phyloP scores from a whole-genome alignment of 1,139 yeast genomes.

The Saccharomycopsis hybrid region DNA sequence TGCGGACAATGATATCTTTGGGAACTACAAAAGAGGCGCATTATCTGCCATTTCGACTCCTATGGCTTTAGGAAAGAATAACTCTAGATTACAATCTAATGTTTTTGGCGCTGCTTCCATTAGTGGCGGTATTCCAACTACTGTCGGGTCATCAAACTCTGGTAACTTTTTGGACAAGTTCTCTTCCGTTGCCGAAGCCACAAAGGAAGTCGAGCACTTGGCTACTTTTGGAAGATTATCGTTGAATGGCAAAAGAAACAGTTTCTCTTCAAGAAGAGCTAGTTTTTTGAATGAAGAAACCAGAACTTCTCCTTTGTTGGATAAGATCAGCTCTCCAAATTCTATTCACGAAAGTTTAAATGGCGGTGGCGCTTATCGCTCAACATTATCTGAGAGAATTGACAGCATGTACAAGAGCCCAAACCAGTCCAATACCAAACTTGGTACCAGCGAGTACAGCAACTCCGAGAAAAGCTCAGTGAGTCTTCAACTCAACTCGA shows the following conservation, averaged over 20 bases:
- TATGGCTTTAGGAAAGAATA: conserved; percentile 21
- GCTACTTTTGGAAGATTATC: conserved; percentile 29
- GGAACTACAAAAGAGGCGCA: conserved; percentile 41
- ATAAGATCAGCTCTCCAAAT: conserved; percentile 34
- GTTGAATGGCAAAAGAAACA: conserved; percentile 27
- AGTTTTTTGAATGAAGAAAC: conserved; percentile 36
- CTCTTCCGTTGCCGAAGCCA: conserved; percentile 71
- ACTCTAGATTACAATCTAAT: conserved; percentile 28
- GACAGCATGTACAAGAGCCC: conserved; percentile 53
- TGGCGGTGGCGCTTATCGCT: conserved; percentile 31
- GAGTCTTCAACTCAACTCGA: conserved; percentile 5
- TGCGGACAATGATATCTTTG: conserved; percentile 41
- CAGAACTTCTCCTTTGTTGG: conserved; percentile 22
- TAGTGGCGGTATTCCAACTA: conserved; percentile 43
- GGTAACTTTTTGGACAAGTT: conserved; percentile 59
- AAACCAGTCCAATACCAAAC: conserved; percentile 30
- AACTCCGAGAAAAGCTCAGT: conserved; percentile 13
- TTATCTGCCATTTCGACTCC: conserved; percentile 40
- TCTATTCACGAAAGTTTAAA: conserved; percentile 47
- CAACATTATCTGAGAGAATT: conserved; percentile 60
- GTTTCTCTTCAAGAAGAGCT: conserved; percentile 39
- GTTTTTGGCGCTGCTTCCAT: conserved; percentile 56
- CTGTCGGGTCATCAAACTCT: conserved; percentile 28
- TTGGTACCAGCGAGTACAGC: conserved; percentile 8
- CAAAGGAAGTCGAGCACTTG: conserved; percentile 61